phyloP scores from a whole-genome alignment of 179 eudicot species.

The Silene coronaria region DNA sequence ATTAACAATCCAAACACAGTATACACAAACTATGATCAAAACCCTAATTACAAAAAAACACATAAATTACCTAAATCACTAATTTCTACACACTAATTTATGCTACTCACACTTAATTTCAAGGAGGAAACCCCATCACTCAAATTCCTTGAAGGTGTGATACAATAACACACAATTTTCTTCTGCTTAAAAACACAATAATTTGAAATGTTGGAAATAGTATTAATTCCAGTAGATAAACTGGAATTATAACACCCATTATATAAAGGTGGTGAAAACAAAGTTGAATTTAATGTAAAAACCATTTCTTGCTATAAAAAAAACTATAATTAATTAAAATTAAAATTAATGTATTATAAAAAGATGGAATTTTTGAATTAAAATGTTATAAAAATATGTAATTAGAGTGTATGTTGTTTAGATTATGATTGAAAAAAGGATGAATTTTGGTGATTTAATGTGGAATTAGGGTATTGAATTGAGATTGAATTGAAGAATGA shows the following conservation, averaged over 20 bases:
- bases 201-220: conserved; percentile 22
- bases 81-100: not conserved
- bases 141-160: conserved; percentile 48
- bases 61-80: not conserved
- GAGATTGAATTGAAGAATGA: not conserved
- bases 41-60: not conserved
- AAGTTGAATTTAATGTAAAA: conserved; percentile 31
- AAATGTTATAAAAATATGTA: conserved; percentile 1
- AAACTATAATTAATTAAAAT: not conserved
- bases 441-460: conserved; percentile 14
- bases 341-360: not conserved
- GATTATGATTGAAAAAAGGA: not conserved
- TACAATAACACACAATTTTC: conserved; percentile 44
- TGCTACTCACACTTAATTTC: conserved; percentile 37
- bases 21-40: conserved; percentile 12
- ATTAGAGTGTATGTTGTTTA: not conserved
- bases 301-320: conserved; percentile 29
- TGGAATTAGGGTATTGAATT: conserved; percentile 5
- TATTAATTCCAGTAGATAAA: conserved; percentile 12
- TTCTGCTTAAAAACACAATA: conserved; percentile 24
- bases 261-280: conserved; percentile 29
- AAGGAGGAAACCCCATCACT: conserved; percentile 40
- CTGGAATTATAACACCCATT: conserved; percentile 24
- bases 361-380: conserved; percentile 2
- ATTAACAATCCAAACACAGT: not conserved